Base-by-base conservation (phyloP, 441 rosid genomes). In the Daphne laureola region DNA sequence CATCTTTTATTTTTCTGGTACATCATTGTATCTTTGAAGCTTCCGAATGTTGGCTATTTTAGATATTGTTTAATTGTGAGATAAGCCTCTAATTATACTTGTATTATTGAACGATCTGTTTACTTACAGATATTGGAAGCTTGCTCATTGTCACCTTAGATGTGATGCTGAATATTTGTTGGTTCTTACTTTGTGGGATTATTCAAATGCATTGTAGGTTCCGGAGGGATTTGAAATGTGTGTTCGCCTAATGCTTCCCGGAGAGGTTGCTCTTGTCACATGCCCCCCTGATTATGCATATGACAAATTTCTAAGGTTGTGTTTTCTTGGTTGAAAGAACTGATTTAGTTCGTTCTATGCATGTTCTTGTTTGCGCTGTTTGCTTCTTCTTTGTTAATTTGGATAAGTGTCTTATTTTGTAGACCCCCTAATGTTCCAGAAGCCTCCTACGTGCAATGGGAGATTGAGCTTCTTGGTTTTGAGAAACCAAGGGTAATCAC, bases 161-260 rank as follows among this genome's bases (percentile, higher is more conserved):
- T 31, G 12, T 42, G 18, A 43, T 49, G 52, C 43, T 53, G 47
- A 61, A 45, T 45, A 17, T 51, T 45, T 21, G 13, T 46, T 31
- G 46, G 43, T 41, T 36, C 12, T 59, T 21, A 43, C 25, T 15
- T 53, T 5, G n/a, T 31, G 8, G 14, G 41, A 52, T 43, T 55
- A 40, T 62, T 36, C n/a, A 58, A 59, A 59, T 57, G 27, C 54
- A 43, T 40, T 48, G 41, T 59, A 94, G 99, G 98, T 90, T 42
- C 96, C 99, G 40, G 98, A 90, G 76, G 97, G 96, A 67, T 82
- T 94, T 72, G 98, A 94, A 72, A 90, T 87, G 98, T 81, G 82
- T 71, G 91, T 87, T 53, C 94, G 99, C 54, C 62, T 94, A 74
- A 94, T 94, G 96, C 73, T 94, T 36, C 94, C 98, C n/a, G 99